Percentiles rank a stretch among this genome's conserved stretches.
These are phyloP conservation scores for Botrytis squamosa DNA, from an alignment of 2,329 filamentous ascomycete species.

Conservation along the genomic window DNA sequence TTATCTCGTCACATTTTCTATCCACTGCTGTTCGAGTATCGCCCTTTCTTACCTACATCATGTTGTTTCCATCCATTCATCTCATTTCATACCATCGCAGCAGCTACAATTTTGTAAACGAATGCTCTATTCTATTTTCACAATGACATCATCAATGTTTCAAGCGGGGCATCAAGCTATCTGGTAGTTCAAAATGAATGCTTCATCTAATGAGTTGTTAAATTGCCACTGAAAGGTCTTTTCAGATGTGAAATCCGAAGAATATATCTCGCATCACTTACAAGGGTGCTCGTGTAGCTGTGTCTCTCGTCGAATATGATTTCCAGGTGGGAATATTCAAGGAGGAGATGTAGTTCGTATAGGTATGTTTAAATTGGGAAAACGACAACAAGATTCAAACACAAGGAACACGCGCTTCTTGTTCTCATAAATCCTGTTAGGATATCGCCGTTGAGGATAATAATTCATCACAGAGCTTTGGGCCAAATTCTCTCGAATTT, in stretches of 20 bases:
- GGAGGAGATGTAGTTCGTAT: fast-evolving
- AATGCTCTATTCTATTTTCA: not conserved
- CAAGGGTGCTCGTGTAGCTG: too few species aligned
- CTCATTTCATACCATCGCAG: not conserved
- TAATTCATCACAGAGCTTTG: not conserved
- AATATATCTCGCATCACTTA: too few species aligned
- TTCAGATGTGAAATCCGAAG: not conserved
- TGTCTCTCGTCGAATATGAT: not conserved
- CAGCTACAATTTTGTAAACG: too few species aligned
- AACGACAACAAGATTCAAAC: not conserved
- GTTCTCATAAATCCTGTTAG: not conserved
- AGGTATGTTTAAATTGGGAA: not conserved
- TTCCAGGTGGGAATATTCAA: not conserved
- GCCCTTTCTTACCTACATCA: not conserved
- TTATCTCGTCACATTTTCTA: too few species aligned
- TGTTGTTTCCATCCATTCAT: not conserved
- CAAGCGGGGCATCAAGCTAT: not conserved
- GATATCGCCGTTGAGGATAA: not conserved
- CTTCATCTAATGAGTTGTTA: not conserved
- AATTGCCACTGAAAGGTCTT: too few species aligned
- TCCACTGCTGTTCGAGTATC: not conserved
- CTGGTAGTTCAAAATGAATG: too few species aligned
- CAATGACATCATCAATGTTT: not conserved
- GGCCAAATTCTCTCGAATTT: not conserved
- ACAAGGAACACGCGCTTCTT: not conserved